Conservation (phyloP, 495 filamentous ascomycete genomes). For the Elasticomyces elasticus region DNA sequence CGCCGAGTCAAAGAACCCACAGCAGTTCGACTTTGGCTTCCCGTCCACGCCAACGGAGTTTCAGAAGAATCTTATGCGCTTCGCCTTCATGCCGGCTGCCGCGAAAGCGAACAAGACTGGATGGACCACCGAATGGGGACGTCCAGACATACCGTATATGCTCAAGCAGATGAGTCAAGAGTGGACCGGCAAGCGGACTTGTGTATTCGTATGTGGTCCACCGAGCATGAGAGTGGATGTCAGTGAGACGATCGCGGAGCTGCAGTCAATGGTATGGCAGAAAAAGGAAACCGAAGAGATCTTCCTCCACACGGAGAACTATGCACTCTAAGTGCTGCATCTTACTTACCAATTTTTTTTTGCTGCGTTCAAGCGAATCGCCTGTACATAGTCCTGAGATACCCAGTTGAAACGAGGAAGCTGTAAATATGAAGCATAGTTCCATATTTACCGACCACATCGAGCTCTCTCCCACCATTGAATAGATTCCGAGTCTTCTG, state of each 20-base stretch:
- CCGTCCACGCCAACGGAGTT: slow-evolving; percentile 65
- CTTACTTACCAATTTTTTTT: background rate
- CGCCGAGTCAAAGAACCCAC: background rate
- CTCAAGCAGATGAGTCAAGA: slow-evolving; percentile 67
- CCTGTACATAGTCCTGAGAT: no score
- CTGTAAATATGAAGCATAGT: no score
- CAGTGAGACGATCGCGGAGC: slow-evolving; percentile 64
- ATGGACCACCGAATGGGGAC: slow-evolving; percentile 88
- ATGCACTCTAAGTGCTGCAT: slow-evolving; percentile 52
- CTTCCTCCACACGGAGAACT: slow-evolving; percentile 91
- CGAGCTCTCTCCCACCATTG: no score
- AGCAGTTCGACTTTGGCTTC: slow-evolving; percentile 63
- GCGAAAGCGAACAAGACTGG: slow-evolving; percentile 58
- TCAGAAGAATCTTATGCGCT: slow-evolving; percentile 75
- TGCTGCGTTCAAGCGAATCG: slow-evolving; percentile 2
- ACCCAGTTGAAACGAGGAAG: no score
- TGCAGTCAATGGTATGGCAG: slow-evolving; percentile 74
- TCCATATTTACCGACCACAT: no score
- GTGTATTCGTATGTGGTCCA: slow-evolving; percentile 89
- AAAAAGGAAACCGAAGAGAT: slow-evolving; percentile 76
- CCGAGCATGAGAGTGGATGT: slow-evolving; percentile 80
- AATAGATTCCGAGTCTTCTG: no score
- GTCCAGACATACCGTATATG: slow-evolving; percentile 77
- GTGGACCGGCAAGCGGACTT: slow-evolving; percentile 66
- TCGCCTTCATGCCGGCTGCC: slow-evolving; percentile 60